These are phyloP conservation scores for Aspergillus leporis DNA, from an alignment of 495 filamentous ascomycete species.

Conservation along the genomic window DNA sequence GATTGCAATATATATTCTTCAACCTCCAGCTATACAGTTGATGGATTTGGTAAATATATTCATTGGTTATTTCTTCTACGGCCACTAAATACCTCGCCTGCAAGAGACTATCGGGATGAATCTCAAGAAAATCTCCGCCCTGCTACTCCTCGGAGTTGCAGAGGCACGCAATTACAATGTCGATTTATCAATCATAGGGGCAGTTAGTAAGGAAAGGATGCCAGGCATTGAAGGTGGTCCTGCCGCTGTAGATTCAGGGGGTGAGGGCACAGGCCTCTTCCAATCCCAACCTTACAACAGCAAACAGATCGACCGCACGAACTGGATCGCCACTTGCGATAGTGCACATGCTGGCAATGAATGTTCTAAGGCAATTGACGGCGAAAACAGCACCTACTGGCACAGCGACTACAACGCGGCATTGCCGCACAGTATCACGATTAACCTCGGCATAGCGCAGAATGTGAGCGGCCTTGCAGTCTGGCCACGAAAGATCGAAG, in stretches of 20 bases:
- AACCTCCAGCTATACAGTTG: too few relatives aligned
- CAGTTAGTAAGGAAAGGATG: not conserved
- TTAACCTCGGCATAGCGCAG: not conserved
- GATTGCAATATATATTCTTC: too few relatives aligned
- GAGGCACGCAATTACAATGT: not conserved
- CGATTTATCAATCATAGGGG: not conserved
- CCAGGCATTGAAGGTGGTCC: constrained; percentile 1
- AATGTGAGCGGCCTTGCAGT: constrained; percentile 24
- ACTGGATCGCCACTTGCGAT: constrained; percentile 2
- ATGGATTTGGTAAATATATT: too few relatives aligned
- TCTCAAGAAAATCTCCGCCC: not conserved
- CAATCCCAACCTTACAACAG: constrained; percentile 8
- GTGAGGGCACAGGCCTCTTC: not conserved
- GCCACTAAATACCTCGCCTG: too few relatives aligned
- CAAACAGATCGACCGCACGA: not conserved
- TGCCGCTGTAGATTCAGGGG: not conserved
- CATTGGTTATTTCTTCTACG: too few relatives aligned
- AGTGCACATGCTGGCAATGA: not conserved
- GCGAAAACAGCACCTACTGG: constrained; percentile 4
- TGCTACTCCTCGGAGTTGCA: not conserved
- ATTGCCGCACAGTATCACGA: not conserved
- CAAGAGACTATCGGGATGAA: not conserved
- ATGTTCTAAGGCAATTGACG: constrained; percentile 1
- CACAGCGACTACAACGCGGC: not conserved
- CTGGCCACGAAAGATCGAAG: constrained; percentile 32